Evolutionary conservation across 1,284 basidiomycete species (phyloP).

Genomic region (Chalciporus sp.): DNA sequence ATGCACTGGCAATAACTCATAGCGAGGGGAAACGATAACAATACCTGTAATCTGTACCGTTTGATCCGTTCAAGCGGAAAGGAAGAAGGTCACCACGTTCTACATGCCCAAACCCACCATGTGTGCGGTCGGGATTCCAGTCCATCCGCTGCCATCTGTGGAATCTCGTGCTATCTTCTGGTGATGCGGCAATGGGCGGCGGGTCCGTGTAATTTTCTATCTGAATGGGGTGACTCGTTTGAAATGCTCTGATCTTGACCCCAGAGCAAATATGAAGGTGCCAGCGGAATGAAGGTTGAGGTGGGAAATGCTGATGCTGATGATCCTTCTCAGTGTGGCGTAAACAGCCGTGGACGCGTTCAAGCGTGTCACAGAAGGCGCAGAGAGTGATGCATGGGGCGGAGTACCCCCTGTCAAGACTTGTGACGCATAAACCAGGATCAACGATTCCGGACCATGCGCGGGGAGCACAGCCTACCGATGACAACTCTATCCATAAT

Average conservation of each 20-base stretch:
- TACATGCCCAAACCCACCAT: background rate
- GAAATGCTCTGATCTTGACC: background rate
- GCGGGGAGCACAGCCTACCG: too few species aligned
- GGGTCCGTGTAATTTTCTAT: background rate
- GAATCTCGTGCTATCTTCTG: background rate
- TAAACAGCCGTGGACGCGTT: background rate
- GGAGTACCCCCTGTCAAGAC: background rate
- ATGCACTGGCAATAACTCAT: background rate
- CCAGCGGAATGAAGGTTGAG: background rate
- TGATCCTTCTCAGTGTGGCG: background rate
- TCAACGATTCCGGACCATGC: too few species aligned
- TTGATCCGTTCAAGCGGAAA: constrained; percentile 14
- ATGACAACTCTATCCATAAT: too few species aligned
- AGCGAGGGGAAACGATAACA: background rate
- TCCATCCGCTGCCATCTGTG: background rate
- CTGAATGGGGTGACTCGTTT: background rate
- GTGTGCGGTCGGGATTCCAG: background rate
- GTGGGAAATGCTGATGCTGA: background rate
- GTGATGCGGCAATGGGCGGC: background rate
- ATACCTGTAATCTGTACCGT: background rate
- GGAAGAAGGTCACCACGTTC: background rate
- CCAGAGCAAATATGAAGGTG: background rate
- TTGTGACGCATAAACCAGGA: background rate
- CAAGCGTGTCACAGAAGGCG: background rate
- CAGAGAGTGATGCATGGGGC: background rate